A percentile compares a stretch with the other conserved stretches of the same genome.
phyloP scores from a whole-genome alignment of 768 basidiomycete species.

The Cytidiella melzeri region DNA sequence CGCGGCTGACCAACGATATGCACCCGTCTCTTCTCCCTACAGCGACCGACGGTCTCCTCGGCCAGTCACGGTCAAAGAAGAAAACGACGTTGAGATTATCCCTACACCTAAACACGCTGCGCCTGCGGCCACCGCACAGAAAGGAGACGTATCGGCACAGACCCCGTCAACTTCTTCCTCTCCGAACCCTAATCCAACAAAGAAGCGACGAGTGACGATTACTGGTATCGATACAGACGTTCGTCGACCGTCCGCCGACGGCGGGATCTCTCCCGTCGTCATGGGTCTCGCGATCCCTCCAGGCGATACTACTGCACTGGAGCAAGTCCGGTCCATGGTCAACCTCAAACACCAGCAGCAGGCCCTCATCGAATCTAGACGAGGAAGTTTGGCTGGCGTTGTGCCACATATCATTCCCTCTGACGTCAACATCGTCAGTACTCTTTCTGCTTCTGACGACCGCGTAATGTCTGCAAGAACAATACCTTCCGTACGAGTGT shows the following conservation, averaged over 20 bases:
- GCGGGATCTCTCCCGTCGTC: conserved; percentile 55
- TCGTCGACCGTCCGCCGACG: conserved; percentile 28
- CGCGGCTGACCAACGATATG: conserved; percentile 1
- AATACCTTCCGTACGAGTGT: conserved; percentile 20
- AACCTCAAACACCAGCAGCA: conserved; percentile 67
- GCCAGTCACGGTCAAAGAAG: conserved; percentile 42
- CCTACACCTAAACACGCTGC: conserved; percentile 26
- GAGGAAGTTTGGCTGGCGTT: conserved; percentile 44
- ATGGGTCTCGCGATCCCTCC: conserved; percentile 53
- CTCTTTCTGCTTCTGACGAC: conserved; percentile 10
- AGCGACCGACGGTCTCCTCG: conserved; percentile 40
- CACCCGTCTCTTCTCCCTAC: conserved; percentile 16
- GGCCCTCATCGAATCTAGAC: conserved; percentile 61
- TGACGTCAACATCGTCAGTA: conserved; percentile 20
- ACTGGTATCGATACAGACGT: conserved; percentile 58
- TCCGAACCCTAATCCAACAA: conserved; percentile 37
- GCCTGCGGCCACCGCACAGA: conserved; percentile 3
- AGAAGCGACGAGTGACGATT: conserved; percentile 69
- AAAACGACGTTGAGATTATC: conserved; percentile 30
- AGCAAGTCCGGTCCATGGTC: conserved; percentile 59
- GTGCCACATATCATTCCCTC: conserved; percentile 19
- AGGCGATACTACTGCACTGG: conserved; percentile 53
- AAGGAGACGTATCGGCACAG: conserved; percentile 10
- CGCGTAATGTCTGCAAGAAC: conserved; percentile 22
- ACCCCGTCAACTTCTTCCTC: conserved; percentile 34